phyloP scores from a whole-genome alignment of 768 basidiomycete species.

The Suillus cothurnatus region DNA sequence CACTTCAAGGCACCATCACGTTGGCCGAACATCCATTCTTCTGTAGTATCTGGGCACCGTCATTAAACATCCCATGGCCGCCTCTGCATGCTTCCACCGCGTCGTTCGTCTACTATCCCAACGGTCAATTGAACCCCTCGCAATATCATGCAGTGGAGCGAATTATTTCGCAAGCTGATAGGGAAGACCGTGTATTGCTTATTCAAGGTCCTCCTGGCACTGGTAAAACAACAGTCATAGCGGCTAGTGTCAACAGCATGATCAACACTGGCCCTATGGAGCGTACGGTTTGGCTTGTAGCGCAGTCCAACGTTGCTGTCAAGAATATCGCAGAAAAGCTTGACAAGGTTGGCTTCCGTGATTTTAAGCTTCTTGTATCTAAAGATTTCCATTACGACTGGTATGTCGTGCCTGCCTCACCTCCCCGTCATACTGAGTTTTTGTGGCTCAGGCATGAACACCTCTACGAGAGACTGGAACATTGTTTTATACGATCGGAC shows the following conservation, averaged over 20 bases:
- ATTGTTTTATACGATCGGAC: conserved; percentile 41
- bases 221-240: conserved; percentile 48
- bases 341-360: conserved; percentile 28
- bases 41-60: conserved; percentile 30
- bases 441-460: conserved; percentile 48
- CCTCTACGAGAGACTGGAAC: conserved; percentile 40
- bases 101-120: conserved; percentile 6
- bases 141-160: conserved; percentile 30
- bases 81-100: neutral
- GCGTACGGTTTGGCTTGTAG: conserved; percentile 40
- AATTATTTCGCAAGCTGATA: conserved; percentile 28
- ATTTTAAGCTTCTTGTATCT: conserved; percentile 47
- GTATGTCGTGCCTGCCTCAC: conserved; percentile 25
- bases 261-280: conserved; percentile 10
- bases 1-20: conserved; percentile 18
- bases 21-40: conserved; percentile 30
- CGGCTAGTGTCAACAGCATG: conserved; percentile 34
- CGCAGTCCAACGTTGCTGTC: conserved; percentile 54
- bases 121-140: conserved; percentile 26
- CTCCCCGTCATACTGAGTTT: neutral
- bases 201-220: conserved; percentile 45
- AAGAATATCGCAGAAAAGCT: conserved; percentile 56
- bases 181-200: conserved; percentile 23
- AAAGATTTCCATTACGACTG: conserved; percentile 49
- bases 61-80: conserved; percentile 21